phyloP scores from a whole-genome alignment of 352 stramenopile species.

The Globisporangium middletonii region DNA sequence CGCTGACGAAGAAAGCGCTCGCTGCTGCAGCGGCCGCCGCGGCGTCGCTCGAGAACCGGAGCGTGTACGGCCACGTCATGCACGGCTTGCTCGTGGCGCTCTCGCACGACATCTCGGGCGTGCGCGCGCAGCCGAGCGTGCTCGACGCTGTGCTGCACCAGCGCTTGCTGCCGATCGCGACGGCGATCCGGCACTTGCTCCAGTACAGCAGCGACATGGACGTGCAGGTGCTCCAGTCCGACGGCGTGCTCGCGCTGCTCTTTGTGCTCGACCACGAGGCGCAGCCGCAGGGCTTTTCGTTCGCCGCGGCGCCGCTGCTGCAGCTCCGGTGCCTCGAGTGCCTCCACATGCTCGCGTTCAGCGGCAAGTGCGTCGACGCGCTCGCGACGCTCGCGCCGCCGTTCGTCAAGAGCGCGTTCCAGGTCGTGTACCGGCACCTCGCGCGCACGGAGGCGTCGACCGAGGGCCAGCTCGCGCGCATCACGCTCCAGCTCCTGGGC shows the following conservation, averaged over 20 bases:
- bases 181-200: slow-evolving; percentile 72
- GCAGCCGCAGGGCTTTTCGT: slow-evolving; percentile 74
- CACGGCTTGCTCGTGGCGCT: slow-evolving; percentile 61
- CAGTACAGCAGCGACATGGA: slow-evolving; percentile 85
- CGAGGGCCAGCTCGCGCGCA: slow-evolving; percentile 70
- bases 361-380: slow-evolving; percentile 68
- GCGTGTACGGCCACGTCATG: slow-evolving; percentile 64
- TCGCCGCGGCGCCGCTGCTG: slow-evolving; percentile 63
- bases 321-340: slow-evolving; percentile 83
- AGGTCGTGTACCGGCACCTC: slow-evolving; percentile 81
- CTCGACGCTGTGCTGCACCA: slow-evolving; percentile 68
- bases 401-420: slow-evolving; percentile 83
- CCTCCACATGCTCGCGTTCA: slow-evolving; percentile 86
- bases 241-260: slow-evolving; percentile 66
- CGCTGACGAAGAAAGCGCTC: slow-evolving; percentile 17
- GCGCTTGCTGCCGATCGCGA: slow-evolving; percentile 69
- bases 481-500: slow-evolving; percentile 75
- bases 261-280: slow-evolving; percentile 80
- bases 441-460: slow-evolving; percentile 72
- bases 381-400: slow-evolving; percentile 69
- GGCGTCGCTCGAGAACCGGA: slow-evolving; percentile 34
- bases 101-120: slow-evolving; percentile 63
- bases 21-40: slow-evolving; percentile 14
- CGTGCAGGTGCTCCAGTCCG: slow-evolving; percentile 67
- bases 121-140: slow-evolving; percentile 58